phyloP scores from a whole-genome alignment of 164 flowering plant species.

The Echeveria elegans region DNA sequence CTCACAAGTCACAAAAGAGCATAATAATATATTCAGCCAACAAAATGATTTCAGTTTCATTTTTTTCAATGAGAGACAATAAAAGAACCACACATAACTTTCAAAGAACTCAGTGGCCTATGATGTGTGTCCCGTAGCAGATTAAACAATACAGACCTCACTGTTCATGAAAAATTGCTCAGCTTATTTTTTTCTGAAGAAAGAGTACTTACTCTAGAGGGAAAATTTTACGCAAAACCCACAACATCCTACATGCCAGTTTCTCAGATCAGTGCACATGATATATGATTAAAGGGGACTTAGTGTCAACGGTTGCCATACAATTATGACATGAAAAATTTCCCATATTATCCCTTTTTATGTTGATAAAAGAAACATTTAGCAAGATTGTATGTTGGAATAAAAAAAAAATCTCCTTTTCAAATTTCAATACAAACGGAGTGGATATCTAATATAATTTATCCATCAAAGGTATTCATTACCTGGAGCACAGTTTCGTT shows the following conservation, averaged over 20 bases:
- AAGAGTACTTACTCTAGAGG: neutral
- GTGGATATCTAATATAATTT: neutral
- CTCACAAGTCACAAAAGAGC: neutral
- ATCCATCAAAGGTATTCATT: slow-evolving; percentile 4
- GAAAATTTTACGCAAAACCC: neutral
- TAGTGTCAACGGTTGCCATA: neutral
- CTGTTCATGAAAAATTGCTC: neutral
- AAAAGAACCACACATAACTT: neutral
- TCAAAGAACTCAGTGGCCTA: neutral
- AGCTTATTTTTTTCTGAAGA: neutral
- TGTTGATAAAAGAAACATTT: no score
- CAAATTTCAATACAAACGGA: neutral
- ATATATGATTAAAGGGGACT: neutral
- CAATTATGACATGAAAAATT: neutral
- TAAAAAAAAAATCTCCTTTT: no score
- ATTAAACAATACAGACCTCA: neutral
- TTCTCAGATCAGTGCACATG: neutral
- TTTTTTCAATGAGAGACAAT: neutral
- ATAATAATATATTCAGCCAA: neutral
- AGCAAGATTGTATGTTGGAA: no score
- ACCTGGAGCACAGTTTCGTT: slow-evolving; percentile 94
- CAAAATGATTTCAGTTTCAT: neutral
- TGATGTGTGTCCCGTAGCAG: neutral
- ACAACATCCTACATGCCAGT: neutral
- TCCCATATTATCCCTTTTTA: no score